These are phyloP conservation scores for Sparassis latifolia DNA, from an alignment of 1,284 basidiomycete genomes.

Conservation along the genomic window DNA sequence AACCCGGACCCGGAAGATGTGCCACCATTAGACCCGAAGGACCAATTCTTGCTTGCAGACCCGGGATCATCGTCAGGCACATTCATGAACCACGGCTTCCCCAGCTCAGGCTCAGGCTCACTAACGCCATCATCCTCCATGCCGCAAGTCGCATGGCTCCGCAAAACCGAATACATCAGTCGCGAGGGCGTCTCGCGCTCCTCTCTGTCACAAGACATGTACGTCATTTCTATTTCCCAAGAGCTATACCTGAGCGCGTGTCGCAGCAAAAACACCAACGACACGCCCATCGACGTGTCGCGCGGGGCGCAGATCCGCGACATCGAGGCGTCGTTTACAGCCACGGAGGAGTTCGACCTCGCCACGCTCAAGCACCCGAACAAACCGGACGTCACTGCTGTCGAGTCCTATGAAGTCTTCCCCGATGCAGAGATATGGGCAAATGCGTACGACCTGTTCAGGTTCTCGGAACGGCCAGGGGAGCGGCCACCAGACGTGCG, in stretches of 20 bases:
- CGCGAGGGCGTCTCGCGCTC: conserved; percentile 50
- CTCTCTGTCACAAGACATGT: conserved; percentile 51
- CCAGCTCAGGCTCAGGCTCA: conserved; percentile 24
- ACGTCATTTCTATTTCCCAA: conserved; percentile 16
- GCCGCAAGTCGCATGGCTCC: conserved; percentile 78
- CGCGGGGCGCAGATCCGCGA: conserved; percentile 73
- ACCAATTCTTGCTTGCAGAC: conserved; percentile 63
- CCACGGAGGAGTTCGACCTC: conserved; percentile 55
- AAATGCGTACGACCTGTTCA: conserved; percentile 84
- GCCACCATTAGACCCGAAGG: conserved; percentile 65
- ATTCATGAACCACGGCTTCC: conserved; percentile 30
- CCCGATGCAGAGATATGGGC: conserved; percentile 87
- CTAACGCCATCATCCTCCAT: conserved; percentile 31
- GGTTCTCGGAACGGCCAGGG: conserved; percentile 85
- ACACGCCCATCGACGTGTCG: conserved; percentile 65
- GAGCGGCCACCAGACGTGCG: conserved; percentile 61
- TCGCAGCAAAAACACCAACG: conserved; percentile 40
- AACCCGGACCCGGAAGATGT: conserved; percentile 61
- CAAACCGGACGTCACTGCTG: conserved; percentile 69
- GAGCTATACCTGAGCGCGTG: not conserved
- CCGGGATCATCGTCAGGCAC: conserved; percentile 38
- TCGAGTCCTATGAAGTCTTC: conserved; percentile 81
- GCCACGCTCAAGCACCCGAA: conserved; percentile 68
- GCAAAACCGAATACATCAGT: conserved; percentile 84
- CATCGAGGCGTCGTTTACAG: conserved; percentile 78